Base-by-base conservation (phyloP, 805 yeast genomes). In the Myxozyma mucilagina region DNA sequence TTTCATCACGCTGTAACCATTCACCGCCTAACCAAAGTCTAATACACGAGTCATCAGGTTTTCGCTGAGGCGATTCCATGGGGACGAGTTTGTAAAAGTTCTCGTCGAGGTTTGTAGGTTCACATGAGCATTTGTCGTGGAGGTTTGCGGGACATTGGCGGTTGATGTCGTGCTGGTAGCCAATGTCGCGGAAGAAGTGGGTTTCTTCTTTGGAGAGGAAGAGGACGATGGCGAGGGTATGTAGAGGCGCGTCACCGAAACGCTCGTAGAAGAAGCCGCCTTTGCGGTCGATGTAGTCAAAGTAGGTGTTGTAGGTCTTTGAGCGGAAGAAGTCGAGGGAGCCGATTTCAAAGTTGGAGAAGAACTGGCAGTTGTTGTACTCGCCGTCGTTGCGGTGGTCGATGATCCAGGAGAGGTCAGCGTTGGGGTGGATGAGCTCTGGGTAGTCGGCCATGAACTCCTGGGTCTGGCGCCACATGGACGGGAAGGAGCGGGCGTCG, bases 191-290 rank as follows among this genome's bases (percentile, higher is more conserved):
- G 71, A 86, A 86, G 73, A 80, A 79, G 66, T 85, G 87, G 31
- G 86, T 73, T 64, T 83, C 77, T 35, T 78, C 78, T 60, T 76
- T 80, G 42, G 82, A 76, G 55, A 84, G 70, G 71, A 86, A 78
- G 63, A 82, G 77, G 0, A 86, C 77, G 6, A 80, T 85, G 6
- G 87, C 90, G 59, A 86, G 76, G 2, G 89, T 80, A 72, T 86
- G 90, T 51, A 86, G 79, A 1, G 90, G 90, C 0, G 90, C 90
- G 72, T 86, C 90, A 24, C 90, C 90, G 89, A 90, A 86, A 72
- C 90, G 78, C 72, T 86, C 89, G 73, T 86, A 86, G 73, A 84
- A 86, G 74, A 86, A 86, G 44, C 87, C 87, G 31, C 89, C 89
- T 1, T 83, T 77, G 54, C 76, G 69, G 72, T 86, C 90, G 60